Base-by-base conservation (phyloP, 2,329 filamentous ascomycete species). In the Stagonosporopsis vannaccii region DNA sequence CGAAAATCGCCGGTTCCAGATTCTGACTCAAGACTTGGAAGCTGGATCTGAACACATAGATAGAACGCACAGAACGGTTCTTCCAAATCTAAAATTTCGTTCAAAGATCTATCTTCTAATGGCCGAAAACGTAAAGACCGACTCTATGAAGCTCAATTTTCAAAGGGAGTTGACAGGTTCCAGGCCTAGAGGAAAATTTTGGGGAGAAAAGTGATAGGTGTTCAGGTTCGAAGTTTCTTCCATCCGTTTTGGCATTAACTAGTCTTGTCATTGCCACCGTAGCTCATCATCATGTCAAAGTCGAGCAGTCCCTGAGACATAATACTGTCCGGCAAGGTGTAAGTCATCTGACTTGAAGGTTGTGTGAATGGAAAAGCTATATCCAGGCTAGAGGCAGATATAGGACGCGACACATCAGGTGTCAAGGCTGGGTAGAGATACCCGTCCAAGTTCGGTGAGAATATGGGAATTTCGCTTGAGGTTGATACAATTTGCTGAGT, bases 381-480 rank as follows among this genome's bases (percentile, higher is more conserved):
- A 22, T 51, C 47, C 37, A 43, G 40, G 37, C 47, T 51, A 41
- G 47, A 51, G n/a, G 47, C 28, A 20, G 47, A 43, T 35, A 43
- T 26, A 36, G 37, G 47, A 33, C 26, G 26, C 32, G 47, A 33
- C 30, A 43, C 26, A 25, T 51, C 47, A 25, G 32, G 39, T 51
- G 37, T 15, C 28, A 42, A 35, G 22, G 6, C 26, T 35, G 26
- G 15, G 15, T 35, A 51, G 28, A 30, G 28, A 26, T 41, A 26
- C 4, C 36, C 37, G 15, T 41, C 28, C 6, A 33, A 3, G 13
- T 23, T 39, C 15, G 13, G 33, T 15, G 17, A 20, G n/a, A 37
- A 36, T 3, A 20, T 19, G 3, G 33, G 15, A 19, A 37, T 35
- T 11, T 47, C 44, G 44, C 33, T 13, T 8, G 23, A 28, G 33